Evolutionary conservation across 768 basidiomycete species (phyloP).

Genomic region (Termitomyces bulborhizus): DNA sequence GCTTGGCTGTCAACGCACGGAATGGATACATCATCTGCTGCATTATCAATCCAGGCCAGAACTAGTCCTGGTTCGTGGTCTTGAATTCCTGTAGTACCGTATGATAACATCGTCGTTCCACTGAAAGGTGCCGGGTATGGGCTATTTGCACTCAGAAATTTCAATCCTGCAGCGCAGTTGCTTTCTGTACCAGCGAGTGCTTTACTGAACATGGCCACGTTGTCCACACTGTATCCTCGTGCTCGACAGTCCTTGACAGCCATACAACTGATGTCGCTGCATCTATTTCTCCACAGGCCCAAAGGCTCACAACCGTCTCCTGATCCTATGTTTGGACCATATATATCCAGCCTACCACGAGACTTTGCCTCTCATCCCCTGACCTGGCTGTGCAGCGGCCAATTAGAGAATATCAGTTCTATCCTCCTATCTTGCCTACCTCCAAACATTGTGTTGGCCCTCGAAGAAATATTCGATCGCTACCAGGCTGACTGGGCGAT

Average conservation of each 20-base stretch:
- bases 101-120: neutral
- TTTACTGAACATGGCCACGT: slow-evolving; percentile 68
- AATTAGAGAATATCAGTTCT: slow-evolving; percentile 11
- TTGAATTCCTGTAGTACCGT: neutral
- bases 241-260: slow-evolving; percentile 41
- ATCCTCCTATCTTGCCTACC: slow-evolving; percentile 43
- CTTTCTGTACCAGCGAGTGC: slow-evolving; percentile 67
- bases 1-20: slow-evolving; percentile 47
- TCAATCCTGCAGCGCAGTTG: slow-evolving; percentile 48
- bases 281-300: slow-evolving; percentile 68
- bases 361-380: slow-evolving; percentile 78
- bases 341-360: slow-evolving; percentile 70
- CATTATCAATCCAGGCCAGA: slow-evolving; percentile 47
- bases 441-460: slow-evolving; percentile 30
- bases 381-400: slow-evolving; percentile 52
- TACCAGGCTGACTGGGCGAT: slow-evolving; percentile 57
- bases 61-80: slow-evolving; percentile 40
- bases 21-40: slow-evolving; percentile 32
- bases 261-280: slow-evolving; percentile 73
- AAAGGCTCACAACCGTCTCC: slow-evolving; percentile 28
- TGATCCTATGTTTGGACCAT: slow-evolving; percentile 64
- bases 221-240: slow-evolving; percentile 51
- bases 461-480: slow-evolving; percentile 40
- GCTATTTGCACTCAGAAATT: slow-evolving; percentile 42
- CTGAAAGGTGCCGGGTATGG: slow-evolving; percentile 61